These are phyloP conservation scores for Sclerotinia trifoliorum DNA, from an alignment of 2,329 filamentous ascomycete genomes.

Conservation along the genomic window DNA sequence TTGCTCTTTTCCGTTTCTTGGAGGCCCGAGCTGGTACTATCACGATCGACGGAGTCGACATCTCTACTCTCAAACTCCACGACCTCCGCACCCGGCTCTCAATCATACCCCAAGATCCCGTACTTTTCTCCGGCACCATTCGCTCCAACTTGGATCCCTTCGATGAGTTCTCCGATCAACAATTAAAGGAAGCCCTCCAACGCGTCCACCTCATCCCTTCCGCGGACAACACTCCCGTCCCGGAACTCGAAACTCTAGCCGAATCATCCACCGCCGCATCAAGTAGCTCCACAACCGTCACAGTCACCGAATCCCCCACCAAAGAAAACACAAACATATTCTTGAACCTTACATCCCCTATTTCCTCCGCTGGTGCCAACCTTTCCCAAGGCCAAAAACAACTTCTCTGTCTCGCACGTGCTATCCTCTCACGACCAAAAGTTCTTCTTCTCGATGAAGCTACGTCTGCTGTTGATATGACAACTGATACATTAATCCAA, in stretches of 20 bases:
- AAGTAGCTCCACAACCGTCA: neutral
- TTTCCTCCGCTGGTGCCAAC: conserved; percentile 69
- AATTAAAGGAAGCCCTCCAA: conserved; percentile 79
- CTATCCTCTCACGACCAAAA: conserved; percentile 67
- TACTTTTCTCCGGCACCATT: conserved; percentile 82
- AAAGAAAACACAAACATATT: conserved; percentile 64
- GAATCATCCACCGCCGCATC: conserved; percentile 19
- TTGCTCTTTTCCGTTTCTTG: conserved; percentile 34
- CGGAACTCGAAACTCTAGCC: conserved; percentile 5
- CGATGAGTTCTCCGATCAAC: conserved; percentile 75
- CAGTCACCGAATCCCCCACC: conserved; percentile 37
- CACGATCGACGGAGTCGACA: conserved; percentile 37
- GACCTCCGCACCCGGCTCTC: conserved; percentile 36
- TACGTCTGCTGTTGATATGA: conserved; percentile 73
- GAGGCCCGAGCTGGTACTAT: conserved; percentile 44
- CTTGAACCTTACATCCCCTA: conserved; percentile 56
- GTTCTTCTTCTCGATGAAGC: conserved; percentile 78
- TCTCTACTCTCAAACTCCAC: conserved; percentile 38
- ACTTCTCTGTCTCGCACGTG: conserved; percentile 69
- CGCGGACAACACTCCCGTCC: neutral
- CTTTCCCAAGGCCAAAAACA: conserved; percentile 73
- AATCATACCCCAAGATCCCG: conserved; percentile 58
- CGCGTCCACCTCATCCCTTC: conserved; percentile 77
- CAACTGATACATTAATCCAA: conserved; percentile 70
- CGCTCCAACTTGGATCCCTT: conserved; percentile 91